Evolutionary conservation across 139 green algal genomes (phyloP).

Genomic region (Chlorella sp.): DNA sequence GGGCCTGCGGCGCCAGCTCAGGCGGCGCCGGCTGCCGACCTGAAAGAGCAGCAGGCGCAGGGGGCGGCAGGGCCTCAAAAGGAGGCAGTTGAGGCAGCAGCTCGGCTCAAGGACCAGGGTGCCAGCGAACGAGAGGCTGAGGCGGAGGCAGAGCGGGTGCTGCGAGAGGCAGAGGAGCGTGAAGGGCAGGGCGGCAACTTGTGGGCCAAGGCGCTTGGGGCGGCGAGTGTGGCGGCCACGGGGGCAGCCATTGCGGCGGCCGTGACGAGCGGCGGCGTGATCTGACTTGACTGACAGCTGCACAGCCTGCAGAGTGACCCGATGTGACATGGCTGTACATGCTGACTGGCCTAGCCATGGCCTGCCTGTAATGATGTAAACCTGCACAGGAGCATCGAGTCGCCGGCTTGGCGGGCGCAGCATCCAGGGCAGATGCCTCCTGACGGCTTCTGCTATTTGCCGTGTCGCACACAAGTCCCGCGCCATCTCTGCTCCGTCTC

Average conservation of each 20-base stretch:
- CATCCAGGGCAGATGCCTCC: too few species aligned
- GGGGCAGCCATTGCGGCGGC: conserved; percentile 1
- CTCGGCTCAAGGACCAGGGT: neutral
- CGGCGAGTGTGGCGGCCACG: conserved; percentile 1
- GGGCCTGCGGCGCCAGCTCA: neutral
- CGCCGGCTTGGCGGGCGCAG: too few species aligned
- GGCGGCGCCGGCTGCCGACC: neutral
- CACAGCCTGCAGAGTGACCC: too few species aligned
- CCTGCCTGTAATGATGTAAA: too few species aligned
- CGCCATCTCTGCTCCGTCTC: too few species aligned
- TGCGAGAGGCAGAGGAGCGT: neutral
- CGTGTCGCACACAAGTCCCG: too few species aligned
- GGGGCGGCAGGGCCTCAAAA: neutral
- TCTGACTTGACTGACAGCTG: neutral
- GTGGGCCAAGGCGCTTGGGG: conserved; percentile 11
- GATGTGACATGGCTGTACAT: too few species aligned
- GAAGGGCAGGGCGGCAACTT: conserved; percentile 17
- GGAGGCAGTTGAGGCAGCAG: neutral
- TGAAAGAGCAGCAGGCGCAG: neutral
- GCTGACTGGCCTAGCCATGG: too few species aligned
- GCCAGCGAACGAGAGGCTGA: conserved; percentile 1
- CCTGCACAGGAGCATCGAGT: too few species aligned
- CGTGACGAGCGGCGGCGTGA: neutral
- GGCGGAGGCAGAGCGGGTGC: neutral
- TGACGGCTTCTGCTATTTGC: too few species aligned